Evolutionary conservation across 768 basidiomycete genomes (phyloP).

Genomic region (Boletus tomentosulus): DNA sequence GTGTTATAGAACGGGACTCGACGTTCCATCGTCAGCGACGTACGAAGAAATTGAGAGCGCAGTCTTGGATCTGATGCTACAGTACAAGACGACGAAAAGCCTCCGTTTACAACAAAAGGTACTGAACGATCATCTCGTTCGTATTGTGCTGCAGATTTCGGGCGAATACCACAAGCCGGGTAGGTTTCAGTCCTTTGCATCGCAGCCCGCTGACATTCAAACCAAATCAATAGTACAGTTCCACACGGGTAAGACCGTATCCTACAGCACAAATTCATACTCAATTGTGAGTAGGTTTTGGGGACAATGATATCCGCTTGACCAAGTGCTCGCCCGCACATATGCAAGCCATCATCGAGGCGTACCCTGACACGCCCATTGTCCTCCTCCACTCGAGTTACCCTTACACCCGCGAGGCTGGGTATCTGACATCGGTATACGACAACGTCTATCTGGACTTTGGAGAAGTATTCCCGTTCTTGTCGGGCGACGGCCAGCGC

Average conservation of each 20-base stretch:
- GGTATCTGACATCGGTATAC: constrained; percentile 70
- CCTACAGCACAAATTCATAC: not conserved
- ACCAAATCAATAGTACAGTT: constrained; percentile 59
- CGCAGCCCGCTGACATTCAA: not conserved
- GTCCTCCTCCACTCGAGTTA: constrained; percentile 76
- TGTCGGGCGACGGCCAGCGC: constrained; percentile 62
- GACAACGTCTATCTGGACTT: constrained; percentile 76
- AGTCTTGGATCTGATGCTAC: constrained; percentile 31
- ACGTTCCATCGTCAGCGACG: constrained; percentile 36
- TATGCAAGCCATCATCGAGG: constrained; percentile 65
- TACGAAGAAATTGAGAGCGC: constrained; percentile 28
- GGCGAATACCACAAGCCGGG: constrained; percentile 56
- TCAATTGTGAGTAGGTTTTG: constrained; percentile 40
- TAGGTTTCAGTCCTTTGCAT: constrained; percentile 22
- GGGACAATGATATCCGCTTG: constrained; percentile 67
- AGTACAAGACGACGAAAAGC: constrained; percentile 34
- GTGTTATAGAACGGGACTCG: constrained; percentile 53
- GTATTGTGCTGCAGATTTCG: constrained; percentile 50
- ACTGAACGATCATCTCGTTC: constrained; percentile 66
- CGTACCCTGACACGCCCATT: constrained; percentile 54
- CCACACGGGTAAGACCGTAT: constrained; percentile 49
- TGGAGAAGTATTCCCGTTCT: constrained; percentile 70
- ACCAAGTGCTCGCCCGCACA: constrained; percentile 56
- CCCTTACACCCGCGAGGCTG: constrained; percentile 74
- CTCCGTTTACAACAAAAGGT: constrained; percentile 57